Evolutionary conservation across 2,329 filamentous ascomycete genomes (phyloP).

Genomic region (Cladosporium halotolerans): DNA sequence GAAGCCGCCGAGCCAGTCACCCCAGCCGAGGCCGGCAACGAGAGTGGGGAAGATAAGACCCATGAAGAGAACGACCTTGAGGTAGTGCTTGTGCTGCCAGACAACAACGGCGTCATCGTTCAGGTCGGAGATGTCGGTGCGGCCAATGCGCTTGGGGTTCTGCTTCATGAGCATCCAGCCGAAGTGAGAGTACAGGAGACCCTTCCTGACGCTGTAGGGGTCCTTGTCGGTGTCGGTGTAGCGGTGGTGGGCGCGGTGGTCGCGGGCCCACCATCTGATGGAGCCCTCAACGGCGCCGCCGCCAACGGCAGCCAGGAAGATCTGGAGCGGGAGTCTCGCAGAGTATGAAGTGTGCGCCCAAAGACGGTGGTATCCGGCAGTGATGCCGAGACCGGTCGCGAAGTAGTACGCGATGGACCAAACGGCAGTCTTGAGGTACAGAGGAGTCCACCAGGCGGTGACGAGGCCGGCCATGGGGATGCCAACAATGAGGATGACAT

Average conservation of each 20-base stretch:
- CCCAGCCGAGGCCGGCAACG: slow-evolving; percentile 67
- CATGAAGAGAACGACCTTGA: slow-evolving; percentile 73
- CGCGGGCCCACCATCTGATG: slow-evolving; percentile 82
- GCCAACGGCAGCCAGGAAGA: slow-evolving; percentile 75
- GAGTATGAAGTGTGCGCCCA: slow-evolving; percentile 86
- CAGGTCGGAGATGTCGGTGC: slow-evolving; percentile 80
- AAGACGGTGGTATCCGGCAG: slow-evolving; percentile 65
- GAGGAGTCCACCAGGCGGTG: slow-evolving; percentile 70
- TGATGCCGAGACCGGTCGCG: slow-evolving; percentile 52
- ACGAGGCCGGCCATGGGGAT: slow-evolving; percentile 70
- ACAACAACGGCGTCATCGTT: slow-evolving; percentile 81
- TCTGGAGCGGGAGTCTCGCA: slow-evolving; percentile 65
- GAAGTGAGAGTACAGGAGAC: slow-evolving; percentile 73
- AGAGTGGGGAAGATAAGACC: slow-evolving; percentile 68
- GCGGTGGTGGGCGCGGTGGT: slow-evolving; percentile 81
- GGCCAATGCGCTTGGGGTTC: slow-evolving; percentile 81
- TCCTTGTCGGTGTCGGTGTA: slow-evolving; percentile 92
- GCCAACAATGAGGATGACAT: slow-evolving; percentile 71
- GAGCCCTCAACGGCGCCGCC: slow-evolving; percentile 81
- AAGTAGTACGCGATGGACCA: slow-evolving; percentile 77
- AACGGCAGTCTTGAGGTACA: slow-evolving; percentile 63
- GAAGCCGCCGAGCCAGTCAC: slow-evolving; percentile 74
- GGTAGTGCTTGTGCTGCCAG: slow-evolving; percentile 82
- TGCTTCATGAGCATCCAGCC: slow-evolving; percentile 94
- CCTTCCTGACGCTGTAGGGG: slow-evolving; percentile 85